Evolutionary conservation across 2,329 filamentous ascomycete species (phyloP), one percentile per base, ranked within the genome.

Genomic region (Trichoderma gracile): DNA sequence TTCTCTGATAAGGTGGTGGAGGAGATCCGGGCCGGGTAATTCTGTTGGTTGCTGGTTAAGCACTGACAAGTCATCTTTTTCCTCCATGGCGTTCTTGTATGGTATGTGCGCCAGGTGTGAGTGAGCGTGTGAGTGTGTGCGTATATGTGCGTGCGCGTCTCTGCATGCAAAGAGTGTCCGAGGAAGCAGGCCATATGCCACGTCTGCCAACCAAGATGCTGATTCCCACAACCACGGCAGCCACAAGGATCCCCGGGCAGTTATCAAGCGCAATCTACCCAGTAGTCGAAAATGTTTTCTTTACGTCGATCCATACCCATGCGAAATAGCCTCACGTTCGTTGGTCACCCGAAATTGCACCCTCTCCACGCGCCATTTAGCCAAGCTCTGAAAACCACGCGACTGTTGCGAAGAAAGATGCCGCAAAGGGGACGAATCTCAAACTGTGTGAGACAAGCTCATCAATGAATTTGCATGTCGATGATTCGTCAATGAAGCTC

Each of bases 1-100:
- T 17, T 68, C 46, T n/a, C 79, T 76, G 55, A 95, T 84, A 8
- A 96, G 81, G 10, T 90, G 75, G 73, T 85, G 82, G 43, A 85
- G 74, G 52, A 84, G 74, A 12, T 65, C 63, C 23, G 82, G 80
- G 1, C 83, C 83, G 1, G 76, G 69, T 6, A 83, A 69, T 63
- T 71, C 74, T 15, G 64, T 65, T 12, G 82, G 77, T 27, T 72
- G 70, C 10, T 80, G 73, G 69, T 85, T 85, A 66, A 82, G 71
- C 53, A 84, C 76, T 10, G 82, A 83, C 38, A 80, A 71, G 40
- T 68, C 66, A 33, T 64, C 52, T 38, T 65, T 33, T 42, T 73
- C 70, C 33, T 38, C 53, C 53, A 56, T 63, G 25, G 45, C 21
- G 60, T 33, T 15, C 19, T 38, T 50, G 57, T 47, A 25, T 43